Evolutionary conservation across 306 rosid genomes (phyloP), one percentile per base, ranked within the genome.

Genomic region (Rosa persica): DNA sequence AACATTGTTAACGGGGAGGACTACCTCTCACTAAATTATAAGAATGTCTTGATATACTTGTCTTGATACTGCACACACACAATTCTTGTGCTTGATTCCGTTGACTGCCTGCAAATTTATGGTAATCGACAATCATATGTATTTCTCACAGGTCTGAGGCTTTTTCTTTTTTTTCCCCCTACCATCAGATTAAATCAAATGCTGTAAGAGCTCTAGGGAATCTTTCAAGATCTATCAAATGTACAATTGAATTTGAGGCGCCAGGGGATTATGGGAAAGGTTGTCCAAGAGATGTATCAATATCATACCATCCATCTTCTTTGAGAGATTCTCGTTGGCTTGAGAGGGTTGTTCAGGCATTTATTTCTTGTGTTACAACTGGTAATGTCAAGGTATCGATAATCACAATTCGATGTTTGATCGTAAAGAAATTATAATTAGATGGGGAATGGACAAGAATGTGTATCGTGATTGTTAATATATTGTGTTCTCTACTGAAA

Each of bases 191-290:
- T 79, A 95, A 93, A 89, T 89, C 99, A 86, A 95, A 95, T 88
- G 99, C 97, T 73, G 99, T 93, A 74, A 86, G 99, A 88, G 99
- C 99, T 78, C 96, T 95, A 61, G 99, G 99, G 82, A 92, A 89
- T 87, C 92, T 93, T 81, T 87, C 99, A 78, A 90, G 94, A 83
- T 89, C 88, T 87, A 75, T 92, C 70, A 89, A 79, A 78, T 93
- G 85, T 77, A 62, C 88, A 64, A 58, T 72, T 73, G 58, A 64
- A 78, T 74, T 43, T 73, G 86, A 85, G 19, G 82, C 34, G 52
- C 80, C 60, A 65, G 58, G n/a, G 52, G 81, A 78, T 69, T 75
- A 75, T 76, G 72, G 74, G 72, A 70, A 76, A 78, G 61, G 20
- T 38, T 74, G 62, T 70, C 80, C 54, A 38, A 76, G 54, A 76